A percentile compares a stretch with the other conserved stretches of the same genome.
Conservation (phyloP, 73 alveolate species). For the Tetrahymena borealis region DNA sequence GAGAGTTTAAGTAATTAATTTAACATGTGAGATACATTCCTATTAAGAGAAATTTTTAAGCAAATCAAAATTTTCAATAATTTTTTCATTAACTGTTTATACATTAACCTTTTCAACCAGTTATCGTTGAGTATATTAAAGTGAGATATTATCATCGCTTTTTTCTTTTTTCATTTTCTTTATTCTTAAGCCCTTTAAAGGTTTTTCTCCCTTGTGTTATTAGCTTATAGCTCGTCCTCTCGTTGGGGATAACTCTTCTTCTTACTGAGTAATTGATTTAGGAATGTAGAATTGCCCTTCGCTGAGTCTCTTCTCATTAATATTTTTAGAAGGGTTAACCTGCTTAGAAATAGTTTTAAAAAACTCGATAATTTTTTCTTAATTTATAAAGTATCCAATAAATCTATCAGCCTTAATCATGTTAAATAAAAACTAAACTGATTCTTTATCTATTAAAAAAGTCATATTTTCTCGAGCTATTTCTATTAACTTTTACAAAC, state of each 20-base stretch:
- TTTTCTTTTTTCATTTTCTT: no score
- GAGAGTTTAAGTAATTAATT: neutral
- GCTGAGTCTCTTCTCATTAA: no score
- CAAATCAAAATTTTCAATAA: neutral
- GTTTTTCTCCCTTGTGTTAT: no score
- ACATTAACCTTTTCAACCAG: neutral
- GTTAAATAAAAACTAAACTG: neutral
- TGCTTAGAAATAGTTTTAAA: neutral
- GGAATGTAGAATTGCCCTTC: no score
- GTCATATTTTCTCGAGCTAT: neutral
- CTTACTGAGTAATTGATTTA: no score
- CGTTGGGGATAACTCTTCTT: no score
- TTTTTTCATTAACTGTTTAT: neutral
- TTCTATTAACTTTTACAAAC: neutral
- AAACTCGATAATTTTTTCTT: neutral
- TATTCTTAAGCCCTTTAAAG: no score
- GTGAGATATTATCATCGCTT: no score
- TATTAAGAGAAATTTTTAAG: neutral
- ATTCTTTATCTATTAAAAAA: neutral
- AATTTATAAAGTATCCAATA: neutral
- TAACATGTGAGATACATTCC: neutral
- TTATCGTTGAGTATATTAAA: no score
- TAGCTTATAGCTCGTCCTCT: no score
- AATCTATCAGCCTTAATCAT: neutral
- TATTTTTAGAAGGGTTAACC: neutral